Evolutionary conservation across 257 asterid genomes (phyloP), one percentile per base, ranked within the genome.

Genomic region (Solanum commersonii): DNA sequence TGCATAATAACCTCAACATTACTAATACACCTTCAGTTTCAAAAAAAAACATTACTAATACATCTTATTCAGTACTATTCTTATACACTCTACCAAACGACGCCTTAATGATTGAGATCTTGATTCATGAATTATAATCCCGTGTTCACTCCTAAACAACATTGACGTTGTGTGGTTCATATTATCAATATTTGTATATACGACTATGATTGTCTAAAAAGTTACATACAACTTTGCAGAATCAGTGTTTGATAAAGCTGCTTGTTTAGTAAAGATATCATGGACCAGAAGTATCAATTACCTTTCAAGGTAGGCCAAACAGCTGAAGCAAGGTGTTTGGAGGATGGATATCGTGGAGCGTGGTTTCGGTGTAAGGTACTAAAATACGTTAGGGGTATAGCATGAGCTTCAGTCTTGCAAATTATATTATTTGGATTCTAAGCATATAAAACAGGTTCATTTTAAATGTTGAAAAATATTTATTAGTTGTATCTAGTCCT

Each of bases 361-460:
- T 89, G 91, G 91, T 87, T 89, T 74, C 91, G 87, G 18, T 85
- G 88, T 56, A 85, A 85, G 88, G 88, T 85, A 85, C 25, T 14
- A 56, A 33, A 14, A 25, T 68, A 42, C 3, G 15, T 29, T n/a
- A 3, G 76, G 12, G 23, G 12, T 84, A n/a, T 37, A 59, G 23
- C 59, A n/a, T 85, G 42, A 67, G 29, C 52, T 18, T n/a, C 18
- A 42, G 68, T 5, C 38, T n/a, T 5, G 16, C 29, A 27, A 40
- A 42, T 70, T 40, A 40, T 67, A 68, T 20, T 56, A 23, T 29
- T 85, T 37, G 31, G 40, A 40, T 70, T 60, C 20, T 85, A 85
- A 35, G 68, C 10, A 68, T 84, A 25, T 42, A 27, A 59, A 5
- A 5, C 67, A 33, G 68, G 25, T 60, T 85, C 46, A 68, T 2